phyloP scores from a whole-genome alignment of 2,329 filamentous ascomycete genomes.

The Fusarium duplospermum region DNA sequence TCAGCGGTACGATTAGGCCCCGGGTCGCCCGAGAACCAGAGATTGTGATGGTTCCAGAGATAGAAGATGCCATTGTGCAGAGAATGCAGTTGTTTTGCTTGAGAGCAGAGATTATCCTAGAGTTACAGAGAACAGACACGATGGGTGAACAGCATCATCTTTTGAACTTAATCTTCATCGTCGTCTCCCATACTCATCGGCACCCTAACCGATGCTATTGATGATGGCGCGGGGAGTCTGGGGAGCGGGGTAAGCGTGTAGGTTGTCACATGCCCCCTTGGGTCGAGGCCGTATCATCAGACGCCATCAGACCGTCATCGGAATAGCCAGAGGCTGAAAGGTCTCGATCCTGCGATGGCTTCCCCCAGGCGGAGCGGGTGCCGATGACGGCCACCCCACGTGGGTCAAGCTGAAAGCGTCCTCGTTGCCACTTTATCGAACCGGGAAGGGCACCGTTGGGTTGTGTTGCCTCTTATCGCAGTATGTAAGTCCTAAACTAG shows the following conservation, averaged over 20 bases:
- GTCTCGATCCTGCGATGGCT: conserved; percentile 11
- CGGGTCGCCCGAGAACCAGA: conserved; percentile 23
- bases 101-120: background rate
- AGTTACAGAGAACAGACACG: background rate
- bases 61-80: conserved; percentile 20
- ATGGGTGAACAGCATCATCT: conserved; percentile 6
- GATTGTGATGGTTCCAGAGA: conserved; percentile 21
- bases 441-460: conserved; percentile 31
- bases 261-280: conserved; percentile 23
- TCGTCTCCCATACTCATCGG: conserved; percentile 21
- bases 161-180: conserved; percentile 11
- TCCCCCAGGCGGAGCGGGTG: conserved; percentile 16
- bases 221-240: conserved; percentile 29
- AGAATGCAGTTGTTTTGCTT: background rate
- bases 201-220: conserved; percentile 20
- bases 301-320: conserved; percentile 14
- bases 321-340: conserved; percentile 1
- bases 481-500: background rate
- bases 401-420: background rate
- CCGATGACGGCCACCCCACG: conserved; percentile 20
- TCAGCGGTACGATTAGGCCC: conserved; percentile 18
- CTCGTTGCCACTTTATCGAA: background rate
- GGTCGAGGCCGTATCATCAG: conserved; percentile 4
- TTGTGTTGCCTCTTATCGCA: conserved; percentile 9
- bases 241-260: conserved; percentile 29